These are phyloP conservation scores for Cytospora schulzeri DNA, from an alignment of 2,329 filamentous ascomycete genomes.

Conservation along the genomic window DNA sequence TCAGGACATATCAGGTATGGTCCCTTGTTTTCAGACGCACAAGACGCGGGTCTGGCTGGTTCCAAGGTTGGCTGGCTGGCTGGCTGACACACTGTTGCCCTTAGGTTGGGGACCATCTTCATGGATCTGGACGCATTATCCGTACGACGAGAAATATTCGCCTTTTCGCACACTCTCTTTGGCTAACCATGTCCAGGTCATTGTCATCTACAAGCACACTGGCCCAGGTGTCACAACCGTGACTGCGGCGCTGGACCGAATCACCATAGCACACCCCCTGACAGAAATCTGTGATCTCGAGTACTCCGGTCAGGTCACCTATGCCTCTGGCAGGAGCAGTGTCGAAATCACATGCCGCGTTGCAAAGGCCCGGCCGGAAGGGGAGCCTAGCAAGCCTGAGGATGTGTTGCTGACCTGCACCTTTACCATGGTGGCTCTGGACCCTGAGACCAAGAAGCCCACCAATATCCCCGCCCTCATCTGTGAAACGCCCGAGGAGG, in stretches of 20 bases:
- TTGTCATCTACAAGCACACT: constrained; percentile 72
- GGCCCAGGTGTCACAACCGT: constrained; percentile 56
- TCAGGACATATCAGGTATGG: constrained; percentile 70
- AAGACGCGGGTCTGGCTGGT: no score
- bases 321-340: constrained; percentile 72
- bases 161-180: neutral
- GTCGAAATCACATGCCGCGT: constrained; percentile 76
- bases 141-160: neutral
- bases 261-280: constrained; percentile 66
- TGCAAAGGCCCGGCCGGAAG: constrained; percentile 64
- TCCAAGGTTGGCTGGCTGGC: no score
- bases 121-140: constrained; percentile 82
- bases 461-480: constrained; percentile 60
- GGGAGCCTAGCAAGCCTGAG: constrained; percentile 51
- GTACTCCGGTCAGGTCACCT: constrained; percentile 63
- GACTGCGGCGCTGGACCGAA: constrained; percentile 52
- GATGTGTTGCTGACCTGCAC: constrained; percentile 52
- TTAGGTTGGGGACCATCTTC: constrained; percentile 68
- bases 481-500: constrained; percentile 64
- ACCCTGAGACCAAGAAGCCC: constrained; percentile 67
- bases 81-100: neutral
- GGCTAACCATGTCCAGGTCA: constrained; percentile 46
- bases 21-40: neutral
- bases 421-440: constrained; percentile 77
- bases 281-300: constrained; percentile 79